Conservation (phyloP, 257 asterid species). For the Solanum clarkiae region DNA sequence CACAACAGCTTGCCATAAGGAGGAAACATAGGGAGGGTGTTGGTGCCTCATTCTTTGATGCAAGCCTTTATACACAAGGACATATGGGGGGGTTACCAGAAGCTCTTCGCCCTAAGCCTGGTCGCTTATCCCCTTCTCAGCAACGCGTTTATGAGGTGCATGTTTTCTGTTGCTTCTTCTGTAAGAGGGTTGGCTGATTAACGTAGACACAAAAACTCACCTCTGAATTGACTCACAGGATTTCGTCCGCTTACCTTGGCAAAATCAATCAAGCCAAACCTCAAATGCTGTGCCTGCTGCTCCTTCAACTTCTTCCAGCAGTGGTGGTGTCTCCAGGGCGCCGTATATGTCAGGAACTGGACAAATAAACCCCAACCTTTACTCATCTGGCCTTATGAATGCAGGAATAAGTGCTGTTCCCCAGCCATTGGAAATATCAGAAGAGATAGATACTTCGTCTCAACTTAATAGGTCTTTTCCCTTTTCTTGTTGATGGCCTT, state of each 20-base stretch:
- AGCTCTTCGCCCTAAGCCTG: constrained; percentile 95
- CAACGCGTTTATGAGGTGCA: constrained; percentile 95
- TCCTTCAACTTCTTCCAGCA: constrained; percentile 46
- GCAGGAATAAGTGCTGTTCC: constrained; percentile 46
- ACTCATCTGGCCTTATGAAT: constrained; percentile 46
- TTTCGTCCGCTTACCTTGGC: constrained; percentile 92
- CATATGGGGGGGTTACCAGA: constrained; percentile 76
- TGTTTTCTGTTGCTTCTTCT: background rate
- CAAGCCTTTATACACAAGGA: constrained; percentile 57
- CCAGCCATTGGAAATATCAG: constrained; percentile 48
- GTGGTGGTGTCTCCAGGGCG: constrained; percentile 40
- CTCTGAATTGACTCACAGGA: constrained; percentile 35
- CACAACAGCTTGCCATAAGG: constrained; percentile 61
- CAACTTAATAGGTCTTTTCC: constrained; percentile 54
- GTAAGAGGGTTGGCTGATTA: background rate
- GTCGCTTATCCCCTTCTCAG: constrained; percentile 79
- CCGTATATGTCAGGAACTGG: constrained; percentile 40
- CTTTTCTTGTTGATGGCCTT: background rate
- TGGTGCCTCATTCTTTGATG: constrained; percentile 60
- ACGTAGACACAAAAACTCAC: background rate
- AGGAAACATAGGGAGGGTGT: constrained; percentile 77
- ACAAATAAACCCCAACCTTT: constrained; percentile 39
- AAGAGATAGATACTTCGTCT: constrained; percentile 43
- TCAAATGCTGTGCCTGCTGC: constrained; percentile 56
- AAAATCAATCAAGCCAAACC: constrained; percentile 74